These are phyloP conservation scores for Tricholoma hemisulphureum DNA, from an alignment of 768 basidiomycete genomes.

Conservation along the genomic window DNA sequence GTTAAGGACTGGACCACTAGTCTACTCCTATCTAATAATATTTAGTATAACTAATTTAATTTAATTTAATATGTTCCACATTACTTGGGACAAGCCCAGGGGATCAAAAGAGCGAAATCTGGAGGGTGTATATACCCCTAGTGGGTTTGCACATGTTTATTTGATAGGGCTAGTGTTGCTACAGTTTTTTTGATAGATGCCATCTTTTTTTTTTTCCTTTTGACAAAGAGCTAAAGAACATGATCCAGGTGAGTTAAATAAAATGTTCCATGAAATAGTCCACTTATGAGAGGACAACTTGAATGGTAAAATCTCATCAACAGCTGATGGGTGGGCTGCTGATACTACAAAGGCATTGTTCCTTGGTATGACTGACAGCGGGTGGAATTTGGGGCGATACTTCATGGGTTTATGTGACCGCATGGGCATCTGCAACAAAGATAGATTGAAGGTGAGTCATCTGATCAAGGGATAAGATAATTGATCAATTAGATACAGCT, in stretches of 20 bases:
- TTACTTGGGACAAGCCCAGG: too few relatives aligned
- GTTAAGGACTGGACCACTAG: too few relatives aligned
- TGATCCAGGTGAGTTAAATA: slow-evolving; percentile 5
- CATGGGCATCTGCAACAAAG: not conserved
- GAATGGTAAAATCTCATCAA: slow-evolving; percentile 16
- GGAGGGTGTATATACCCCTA: too few relatives aligned
- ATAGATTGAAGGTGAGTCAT: slow-evolving; percentile 1
- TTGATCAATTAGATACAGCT: not conserved
- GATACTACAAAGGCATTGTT: slow-evolving; percentile 13
- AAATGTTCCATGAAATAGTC: not conserved
- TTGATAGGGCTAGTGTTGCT: too few relatives aligned
- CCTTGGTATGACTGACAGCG: slow-evolving; percentile 12
- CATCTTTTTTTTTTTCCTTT: too few relatives aligned
- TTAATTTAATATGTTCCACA: too few relatives aligned
- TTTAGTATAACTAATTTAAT: too few relatives aligned
- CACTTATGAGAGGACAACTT: not conserved
- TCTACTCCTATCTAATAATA: too few relatives aligned
- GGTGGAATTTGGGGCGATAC: slow-evolving; percentile 1
- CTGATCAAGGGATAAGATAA: slow-evolving; percentile 1
- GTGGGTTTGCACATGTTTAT: too few relatives aligned
- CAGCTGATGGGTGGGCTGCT: slow-evolving; percentile 6
- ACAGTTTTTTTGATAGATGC: too few relatives aligned
- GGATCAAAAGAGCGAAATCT: too few relatives aligned
- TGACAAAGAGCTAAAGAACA: slow-evolving; percentile 11
- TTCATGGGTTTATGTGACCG: slow-evolving; percentile 2